Percentiles rank a stretch among this genome's conserved stretches.
Conservation (phyloP, 2,329 filamentous ascomycete genomes). For the Epichloe scottii region DNA sequence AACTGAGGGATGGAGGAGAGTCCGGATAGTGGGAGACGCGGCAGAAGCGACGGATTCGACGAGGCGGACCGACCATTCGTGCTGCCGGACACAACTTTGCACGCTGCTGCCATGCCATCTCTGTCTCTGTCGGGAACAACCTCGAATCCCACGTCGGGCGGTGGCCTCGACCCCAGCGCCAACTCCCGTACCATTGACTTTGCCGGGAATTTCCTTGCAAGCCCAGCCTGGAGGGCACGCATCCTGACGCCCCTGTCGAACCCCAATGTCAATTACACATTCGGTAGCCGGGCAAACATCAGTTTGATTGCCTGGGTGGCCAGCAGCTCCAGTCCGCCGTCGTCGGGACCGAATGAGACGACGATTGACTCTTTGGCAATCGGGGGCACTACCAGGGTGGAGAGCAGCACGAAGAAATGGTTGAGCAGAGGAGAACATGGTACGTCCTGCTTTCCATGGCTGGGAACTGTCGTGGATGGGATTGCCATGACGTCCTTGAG, state of each 20-base stretch:
- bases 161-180: neutral
- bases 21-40: no score
- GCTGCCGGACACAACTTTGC: no score
- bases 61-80: no score
- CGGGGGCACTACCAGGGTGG: neutral
- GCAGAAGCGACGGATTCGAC: no score
- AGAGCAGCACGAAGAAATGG: neutral
- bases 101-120: no score
- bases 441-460: neutral
- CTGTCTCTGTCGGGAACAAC: neutral
- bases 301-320: neutral
- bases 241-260: neutral
- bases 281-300: neutral
- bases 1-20: no score
- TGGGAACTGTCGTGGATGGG: no score
- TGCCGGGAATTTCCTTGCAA: neutral
- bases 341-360: neutral
- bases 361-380: neutral
- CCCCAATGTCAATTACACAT: neutral
- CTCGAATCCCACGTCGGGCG: neutral
- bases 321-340: neutral
- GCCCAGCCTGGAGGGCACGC: neutral
- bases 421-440: neutral
- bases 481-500: no score
- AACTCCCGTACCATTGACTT: neutral